These are phyloP conservation scores for Fusarium hostae DNA, from an alignment of 2,329 filamentous ascomycete genomes.

Conservation along the genomic window DNA sequence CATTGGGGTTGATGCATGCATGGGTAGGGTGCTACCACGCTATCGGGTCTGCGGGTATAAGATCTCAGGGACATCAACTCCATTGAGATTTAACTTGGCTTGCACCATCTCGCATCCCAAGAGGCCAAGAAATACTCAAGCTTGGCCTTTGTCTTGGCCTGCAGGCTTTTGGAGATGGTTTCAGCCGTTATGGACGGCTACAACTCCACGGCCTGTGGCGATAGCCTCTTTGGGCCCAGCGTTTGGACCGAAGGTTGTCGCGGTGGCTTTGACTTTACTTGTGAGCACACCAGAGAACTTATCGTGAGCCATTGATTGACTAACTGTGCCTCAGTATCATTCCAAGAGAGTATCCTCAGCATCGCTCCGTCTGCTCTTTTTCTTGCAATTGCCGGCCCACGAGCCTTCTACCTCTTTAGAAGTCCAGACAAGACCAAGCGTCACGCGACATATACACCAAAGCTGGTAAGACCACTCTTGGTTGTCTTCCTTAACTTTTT, in stretches of 20 bases:
- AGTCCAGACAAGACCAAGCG: constrained; percentile 41
- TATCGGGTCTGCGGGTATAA: constrained; percentile 4
- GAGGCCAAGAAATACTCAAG: neutral
- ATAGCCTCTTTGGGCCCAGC: constrained; percentile 46
- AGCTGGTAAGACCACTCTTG: constrained; percentile 33
- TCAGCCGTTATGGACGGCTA: constrained; percentile 30
- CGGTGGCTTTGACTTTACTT: constrained; percentile 49
- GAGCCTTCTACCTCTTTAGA: constrained; percentile 40
- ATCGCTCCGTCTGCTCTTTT: constrained; percentile 43
- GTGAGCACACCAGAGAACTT: constrained; percentile 19
- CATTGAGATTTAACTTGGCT: neutral
- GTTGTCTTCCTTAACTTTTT: neutral
- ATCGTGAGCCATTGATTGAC: neutral
- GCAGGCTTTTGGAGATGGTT: neutral
- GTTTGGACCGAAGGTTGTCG: constrained; percentile 46
- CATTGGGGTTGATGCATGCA: neutral
- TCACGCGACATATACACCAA: constrained; percentile 43
- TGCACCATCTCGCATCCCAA: neutral
- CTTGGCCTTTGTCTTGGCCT: neutral
- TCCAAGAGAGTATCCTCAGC: constrained; percentile 46
- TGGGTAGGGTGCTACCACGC: neutral
- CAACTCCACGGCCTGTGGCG: constrained; percentile 44
- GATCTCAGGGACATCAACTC: neutral
- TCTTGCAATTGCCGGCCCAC: constrained; percentile 37
- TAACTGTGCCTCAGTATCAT: constrained; percentile 42